phyloP scores from a whole-genome alignment of 164 flowering plant genomes.

The Cinnamomum micranthum region DNA sequence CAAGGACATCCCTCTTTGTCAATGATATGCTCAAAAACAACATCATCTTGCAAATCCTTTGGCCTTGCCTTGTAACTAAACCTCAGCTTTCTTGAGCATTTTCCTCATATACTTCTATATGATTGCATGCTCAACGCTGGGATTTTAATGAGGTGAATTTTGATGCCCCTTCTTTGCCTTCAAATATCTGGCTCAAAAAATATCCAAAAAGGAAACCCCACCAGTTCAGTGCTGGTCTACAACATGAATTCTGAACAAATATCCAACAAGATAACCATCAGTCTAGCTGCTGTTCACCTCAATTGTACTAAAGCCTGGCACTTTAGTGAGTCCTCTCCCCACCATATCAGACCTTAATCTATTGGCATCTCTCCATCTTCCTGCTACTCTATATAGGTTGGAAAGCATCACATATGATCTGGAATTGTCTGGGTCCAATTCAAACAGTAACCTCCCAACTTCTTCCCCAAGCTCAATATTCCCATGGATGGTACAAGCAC shows the following conservation, averaged over 20 bases:
- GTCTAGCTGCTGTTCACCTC: conserved; percentile 6
- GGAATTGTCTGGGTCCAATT: conserved; percentile 14
- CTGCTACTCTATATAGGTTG: conserved; percentile 9
- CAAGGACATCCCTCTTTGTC: neutral
- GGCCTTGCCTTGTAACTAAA: neutral
- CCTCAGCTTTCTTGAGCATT: neutral
- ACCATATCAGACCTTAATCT: conserved; percentile 4
- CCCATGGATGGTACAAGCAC: conserved; percentile 20
- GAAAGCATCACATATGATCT: conserved; percentile 16
- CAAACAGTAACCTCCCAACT: conserved; percentile 14
- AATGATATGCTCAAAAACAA: no score
- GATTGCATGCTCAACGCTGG: no score
- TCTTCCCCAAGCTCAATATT: conserved; percentile 13
- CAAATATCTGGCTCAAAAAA: neutral
- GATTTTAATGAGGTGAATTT: no score
- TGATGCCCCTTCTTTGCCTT: neutral
- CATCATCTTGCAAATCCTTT: neutral
- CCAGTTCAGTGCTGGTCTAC: no score
- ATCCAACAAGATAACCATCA: neutral
- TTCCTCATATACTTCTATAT: neutral
- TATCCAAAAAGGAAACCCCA: no score
- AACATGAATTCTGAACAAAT: no score
- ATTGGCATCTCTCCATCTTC: conserved; percentile 3
- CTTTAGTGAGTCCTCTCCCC: conserved; percentile 10
- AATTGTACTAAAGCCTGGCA: conserved; percentile 16